phyloP scores from a whole-genome alignment of 2,329 filamentous ascomycete species.

The Colletotrichum navitas region DNA sequence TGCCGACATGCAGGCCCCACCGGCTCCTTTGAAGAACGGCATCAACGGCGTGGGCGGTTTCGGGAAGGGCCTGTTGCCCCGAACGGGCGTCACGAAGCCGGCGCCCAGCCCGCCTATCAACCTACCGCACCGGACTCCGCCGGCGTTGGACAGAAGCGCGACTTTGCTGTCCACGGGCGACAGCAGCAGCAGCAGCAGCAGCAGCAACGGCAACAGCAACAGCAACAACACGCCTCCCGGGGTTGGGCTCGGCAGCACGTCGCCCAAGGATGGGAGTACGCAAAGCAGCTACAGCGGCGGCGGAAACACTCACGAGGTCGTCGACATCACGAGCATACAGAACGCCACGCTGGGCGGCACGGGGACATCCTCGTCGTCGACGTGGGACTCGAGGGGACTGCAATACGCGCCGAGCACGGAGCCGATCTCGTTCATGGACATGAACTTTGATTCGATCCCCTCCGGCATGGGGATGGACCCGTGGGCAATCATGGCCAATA shows the following conservation, averaged over 20 bases:
- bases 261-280: slow-evolving; percentile 9
- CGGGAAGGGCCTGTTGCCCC: slow-evolving; percentile 22
- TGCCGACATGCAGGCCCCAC: neutral
- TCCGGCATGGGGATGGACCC: slow-evolving; percentile 34
- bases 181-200: slow-evolving; percentile 4
- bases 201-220: neutral
- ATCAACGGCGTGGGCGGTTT: slow-evolving; percentile 16
- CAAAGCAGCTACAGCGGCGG: neutral
- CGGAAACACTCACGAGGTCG: slow-evolving; percentile 16
- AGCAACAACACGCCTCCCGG: slow-evolving; percentile 18
- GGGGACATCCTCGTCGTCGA: slow-evolving; percentile 8
- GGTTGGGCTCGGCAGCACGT: slow-evolving; percentile 4
- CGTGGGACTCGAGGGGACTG: slow-evolving; percentile 34
- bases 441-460: neutral
- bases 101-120: slow-evolving; percentile 1
- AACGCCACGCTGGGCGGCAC: slow-evolving; percentile 9
- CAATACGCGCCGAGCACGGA: slow-evolving; percentile 39
- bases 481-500: slow-evolving; percentile 33
- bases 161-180: slow-evolving; percentile 30
- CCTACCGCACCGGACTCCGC: slow-evolving; percentile 35
- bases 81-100: slow-evolving; percentile 15
- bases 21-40: neutral
- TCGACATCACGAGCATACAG: slow-evolving; percentile 38
- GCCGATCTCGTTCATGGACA: slow-evolving; percentile 26
- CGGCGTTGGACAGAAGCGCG: slow-evolving; percentile 27